Evolutionary conservation across 768 basidiomycete species (phyloP), one percentile per base, ranked within the genome.

Genomic region (Auricularia auricula-judae): DNA sequence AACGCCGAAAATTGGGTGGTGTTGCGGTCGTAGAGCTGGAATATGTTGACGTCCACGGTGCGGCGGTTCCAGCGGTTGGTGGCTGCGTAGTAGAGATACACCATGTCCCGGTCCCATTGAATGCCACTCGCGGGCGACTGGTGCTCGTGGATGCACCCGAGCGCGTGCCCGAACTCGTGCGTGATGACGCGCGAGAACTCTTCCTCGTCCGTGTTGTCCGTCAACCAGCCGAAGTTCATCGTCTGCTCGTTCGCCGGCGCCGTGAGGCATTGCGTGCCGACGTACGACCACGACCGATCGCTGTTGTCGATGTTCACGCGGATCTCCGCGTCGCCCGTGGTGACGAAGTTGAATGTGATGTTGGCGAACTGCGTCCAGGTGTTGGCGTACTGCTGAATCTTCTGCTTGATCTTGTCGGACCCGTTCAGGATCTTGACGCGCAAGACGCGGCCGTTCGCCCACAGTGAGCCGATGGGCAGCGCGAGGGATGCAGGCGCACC

Each of bases 151-250:
- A 72, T 62, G 42, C 71, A 29, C 0, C 72, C 72, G 3, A 73
- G 68, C 7, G 62, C 70, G 36, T 72, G 72, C 2, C 72, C 72
- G 62, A 72, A 71, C 51, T 72, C 70, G 63, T 73, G 72, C 5
- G 71, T 68, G 56, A 72, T 69, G 18, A 51, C 47, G 47, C 47
- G 47, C 47, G 47, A 51, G 47, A 51, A 51, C 47, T 51, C 47
- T 8, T 18, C 21, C 47, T 51, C 47, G 47, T 8, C 5, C 16
- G 47, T 21, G 47, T 10, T 18, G 16, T 51, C 47, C 4, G 47
- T 51, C 10, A 51, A 21, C 47, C 47, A 51, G 47, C 47, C 47
- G 47, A 51, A 51, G 47, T 51, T 51, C 47, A 51, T 51, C 11
- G 47, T 51, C 10, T 51, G 16, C 11, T 21, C 18, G 47, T 10